Percentiles rank a stretch among this genome's conserved stretches.
Conservation (phyloP, 176 grass and related monocot species). For the barley (Hordeum vulgare) region DNA sequence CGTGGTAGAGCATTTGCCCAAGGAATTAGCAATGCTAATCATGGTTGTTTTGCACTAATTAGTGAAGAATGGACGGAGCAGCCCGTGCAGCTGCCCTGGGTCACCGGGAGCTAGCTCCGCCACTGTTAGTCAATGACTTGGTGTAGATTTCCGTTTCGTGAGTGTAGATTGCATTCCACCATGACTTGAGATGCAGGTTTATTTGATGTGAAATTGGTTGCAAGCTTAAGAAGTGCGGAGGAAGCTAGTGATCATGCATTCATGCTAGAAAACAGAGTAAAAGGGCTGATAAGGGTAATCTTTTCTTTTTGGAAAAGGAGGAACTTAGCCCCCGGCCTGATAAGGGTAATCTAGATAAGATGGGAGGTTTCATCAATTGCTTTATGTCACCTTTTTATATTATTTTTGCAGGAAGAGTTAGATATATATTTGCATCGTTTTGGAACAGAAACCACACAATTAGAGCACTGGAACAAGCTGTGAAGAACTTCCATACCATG, state of each 20-base stretch:
- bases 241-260: neutral
- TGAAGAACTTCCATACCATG: slow-evolving; percentile 64
- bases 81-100: too few species aligned
- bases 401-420: slow-evolving; percentile 61
- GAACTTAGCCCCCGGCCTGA: too few species aligned
- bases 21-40: too few species aligned
- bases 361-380: neutral
- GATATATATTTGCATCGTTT: slow-evolving; percentile 84
- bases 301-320: too few species aligned
- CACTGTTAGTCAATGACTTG: neutral
- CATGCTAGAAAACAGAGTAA: neutral
- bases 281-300: too few species aligned
- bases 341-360: neutral
- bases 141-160: neutral
- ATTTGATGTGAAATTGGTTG: neutral
- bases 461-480: slow-evolving; percentile 66
- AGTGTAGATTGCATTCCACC: neutral
- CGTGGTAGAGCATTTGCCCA: too few species aligned
- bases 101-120: too few species aligned
- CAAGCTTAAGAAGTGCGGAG: neutral
- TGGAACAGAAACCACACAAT: slow-evolving; percentile 85
- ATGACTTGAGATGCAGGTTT: neutral
- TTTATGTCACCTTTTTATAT: slow-evolving; percentile 18
- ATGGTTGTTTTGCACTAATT: too few species aligned
- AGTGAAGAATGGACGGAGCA: too few species aligned